Percentiles rank a stretch among this genome's conserved stretches.
phyloP scores from a whole-genome alignment of 148 eudicot genomes.

The Polygonum maritimum region DNA sequence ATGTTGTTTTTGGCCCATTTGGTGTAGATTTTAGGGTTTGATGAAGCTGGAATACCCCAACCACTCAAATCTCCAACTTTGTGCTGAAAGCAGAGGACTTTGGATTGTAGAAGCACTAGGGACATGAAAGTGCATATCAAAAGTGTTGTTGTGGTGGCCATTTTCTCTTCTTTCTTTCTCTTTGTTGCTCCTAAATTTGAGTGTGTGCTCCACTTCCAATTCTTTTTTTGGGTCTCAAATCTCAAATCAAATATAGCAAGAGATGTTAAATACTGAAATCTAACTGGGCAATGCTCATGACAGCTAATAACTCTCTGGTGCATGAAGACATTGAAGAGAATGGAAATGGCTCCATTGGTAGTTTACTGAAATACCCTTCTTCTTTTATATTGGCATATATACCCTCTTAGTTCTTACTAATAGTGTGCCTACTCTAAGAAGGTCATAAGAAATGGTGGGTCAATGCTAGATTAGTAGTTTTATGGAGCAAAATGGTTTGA shows the following conservation, averaged over 20 bases:
- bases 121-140: constrained; percentile 22
- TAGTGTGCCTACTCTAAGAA: too few species aligned
- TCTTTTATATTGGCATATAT: neutral
- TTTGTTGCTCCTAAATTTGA: neutral
- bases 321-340: neutral
- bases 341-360: neutral
- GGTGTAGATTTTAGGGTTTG: constrained; percentile 46
- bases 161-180: constrained; percentile 9
- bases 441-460: neutral
- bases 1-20: constrained; percentile 51
- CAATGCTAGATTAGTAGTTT: neutral
- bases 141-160: constrained; percentile 18
- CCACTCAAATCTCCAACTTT: constrained; percentile 73
- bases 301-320: neutral
- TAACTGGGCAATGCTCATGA: neutral
- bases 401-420: too few species aligned
- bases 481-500: neutral
- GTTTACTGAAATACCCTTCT: neutral
- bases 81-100: constrained; percentile 35
- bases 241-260: neutral
- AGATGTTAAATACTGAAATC: neutral
- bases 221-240: neutral
- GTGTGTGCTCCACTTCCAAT: neutral
- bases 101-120: constrained; percentile 32
- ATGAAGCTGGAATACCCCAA: constrained; percentile 64